These are phyloP conservation scores for Chondrostereum purpureum DNA, from an alignment of 1,284 basidiomycete species.

Conservation along the genomic window DNA sequence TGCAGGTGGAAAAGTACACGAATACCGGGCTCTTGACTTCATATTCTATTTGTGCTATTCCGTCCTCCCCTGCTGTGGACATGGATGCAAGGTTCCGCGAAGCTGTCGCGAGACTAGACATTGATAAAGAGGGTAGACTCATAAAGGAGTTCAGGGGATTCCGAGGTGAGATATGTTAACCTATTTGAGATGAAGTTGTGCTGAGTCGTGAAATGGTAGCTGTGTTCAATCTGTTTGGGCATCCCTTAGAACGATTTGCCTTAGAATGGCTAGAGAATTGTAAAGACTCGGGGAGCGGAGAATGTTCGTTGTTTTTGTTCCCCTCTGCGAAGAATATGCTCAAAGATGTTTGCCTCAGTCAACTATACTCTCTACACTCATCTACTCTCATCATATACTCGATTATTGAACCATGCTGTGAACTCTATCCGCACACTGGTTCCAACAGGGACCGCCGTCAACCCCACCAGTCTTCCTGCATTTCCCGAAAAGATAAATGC, in stretches of 20 bases:
- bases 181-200: slow-evolving; percentile 44
- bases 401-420: background rate
- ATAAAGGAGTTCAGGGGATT: slow-evolving; percentile 35
- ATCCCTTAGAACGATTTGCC: slow-evolving; percentile 38
- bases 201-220: no score
- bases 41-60: slow-evolving; percentile 38
- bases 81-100: slow-evolving; percentile 47
- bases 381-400: background rate
- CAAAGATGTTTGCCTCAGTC: slow-evolving; percentile 2
- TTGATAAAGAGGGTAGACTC: slow-evolving; percentile 53
- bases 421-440: background rate
- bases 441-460: background rate
- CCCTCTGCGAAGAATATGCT: slow-evolving; percentile 5
- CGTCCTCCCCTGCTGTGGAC: slow-evolving; percentile 41
- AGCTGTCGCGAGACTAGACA: slow-evolving; percentile 30
- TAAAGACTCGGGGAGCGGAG: slow-evolving; percentile 27
- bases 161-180: background rate
- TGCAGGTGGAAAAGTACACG: slow-evolving; percentile 40
- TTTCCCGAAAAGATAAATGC: background rate
- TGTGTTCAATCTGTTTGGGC: slow-evolving; percentile 42
- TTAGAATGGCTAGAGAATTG: slow-evolving; percentile 55
- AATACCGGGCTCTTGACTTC: slow-evolving; percentile 36
- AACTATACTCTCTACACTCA: background rate
- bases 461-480: background rate
- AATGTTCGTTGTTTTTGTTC: slow-evolving; percentile 36